Base-by-base conservation (phyloP, 2,329 filamentous ascomycete species). In the Xylaria sp. region DNA sequence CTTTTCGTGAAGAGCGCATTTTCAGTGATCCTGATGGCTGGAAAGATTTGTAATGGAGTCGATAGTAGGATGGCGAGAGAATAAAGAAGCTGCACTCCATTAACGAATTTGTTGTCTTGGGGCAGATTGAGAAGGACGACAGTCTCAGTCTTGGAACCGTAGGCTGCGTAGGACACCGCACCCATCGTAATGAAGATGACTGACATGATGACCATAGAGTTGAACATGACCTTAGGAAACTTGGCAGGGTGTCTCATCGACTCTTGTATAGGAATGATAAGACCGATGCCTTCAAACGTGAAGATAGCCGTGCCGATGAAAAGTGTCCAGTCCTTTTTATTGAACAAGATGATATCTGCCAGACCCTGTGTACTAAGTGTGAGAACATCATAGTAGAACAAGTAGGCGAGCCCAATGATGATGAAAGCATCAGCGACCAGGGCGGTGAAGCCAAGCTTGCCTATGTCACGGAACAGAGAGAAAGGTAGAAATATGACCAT, bases 221-320 rank as follows among this genome's bases (percentile, higher is more conserved):
- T 86, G 56, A 90, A 91, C 71, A 99, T 89, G 54, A 99, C 95
- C 66, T 87, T 87, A 53, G 96, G 94, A 79, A 99, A 99, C 78
- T 97, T 95, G 71, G 90, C 85, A 0, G 95, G 96, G 47, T 94
- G 85, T 77, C 90, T 92, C 96, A 99, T 99, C 25, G 94, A 96
- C 75, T 96, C 94, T 80, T 99, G 96, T 67, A 99, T 97, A 0
- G 96, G 96, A 69, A 99, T 97, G 79, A 99, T 96, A 55, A 99
- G 88, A 13, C 96, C 96, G 68, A 99, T 96, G 31, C 96, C 96
- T 78, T 99, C 96, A 76, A 98, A 99, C 0, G 96, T 98, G 82
- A 99, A 99, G 77, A 99, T 98, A 31, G 96, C 96, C 0, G 96
- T 99, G 68, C 96, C 96, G 74, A 99, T 99, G 79, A 99, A 98